Base-by-base conservation (phyloP, 768 basidiomycete genomes). In the Paxillus ammoniavirescens region DNA sequence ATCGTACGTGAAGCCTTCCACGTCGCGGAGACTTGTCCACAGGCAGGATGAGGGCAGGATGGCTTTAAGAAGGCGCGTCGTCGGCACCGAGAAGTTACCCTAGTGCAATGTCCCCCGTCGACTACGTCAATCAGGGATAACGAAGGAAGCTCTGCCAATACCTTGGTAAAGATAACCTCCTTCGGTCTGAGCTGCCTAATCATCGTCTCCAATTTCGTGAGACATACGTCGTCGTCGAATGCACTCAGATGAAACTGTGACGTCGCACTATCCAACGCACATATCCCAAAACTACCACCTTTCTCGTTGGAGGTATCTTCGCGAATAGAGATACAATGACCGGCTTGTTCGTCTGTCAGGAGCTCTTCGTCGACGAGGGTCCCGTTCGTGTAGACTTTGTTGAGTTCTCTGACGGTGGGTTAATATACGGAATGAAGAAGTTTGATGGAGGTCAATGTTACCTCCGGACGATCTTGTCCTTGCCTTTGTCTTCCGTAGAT, bases 351-450 rank as follows among this genome's bases (percentile, higher is more conserved):
- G 54, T 97, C 92, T 1, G 82, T 87, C 31, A 98, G 77, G 52
- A 96, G 84, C 43, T 88, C 84, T 10, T 86, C 85, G 61, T 99
- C 97, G 44, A 98, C 88, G 23, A 98, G 84, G 0, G 97, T 99
- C 2, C 97, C 97, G 48, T 92, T 92, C 0, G 97, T 99, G 66
- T 95, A 91, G 42, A 99, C 93, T 75, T 95, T 96, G 70, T 91
- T 91, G 47, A 99, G 78, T 63, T 95, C 97, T 45, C 89, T 89
- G 64, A 56, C 30, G 60, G 53, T 21, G 8, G 40, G 26, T 60
- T 48, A 54, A 40, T 31, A 44, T 21, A 18, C 15, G 14, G 21
- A 37, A 2, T 45, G 7, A 23, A 43, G 6, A 14, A 50, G 1
- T 26, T 49, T 10, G n/a, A 6, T 26, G 5, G 3, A 61, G 71